These are phyloP conservation scores for Tetrapisispora taiwanensis DNA, from an alignment of 805 yeast species.

Conservation along the genomic window DNA sequence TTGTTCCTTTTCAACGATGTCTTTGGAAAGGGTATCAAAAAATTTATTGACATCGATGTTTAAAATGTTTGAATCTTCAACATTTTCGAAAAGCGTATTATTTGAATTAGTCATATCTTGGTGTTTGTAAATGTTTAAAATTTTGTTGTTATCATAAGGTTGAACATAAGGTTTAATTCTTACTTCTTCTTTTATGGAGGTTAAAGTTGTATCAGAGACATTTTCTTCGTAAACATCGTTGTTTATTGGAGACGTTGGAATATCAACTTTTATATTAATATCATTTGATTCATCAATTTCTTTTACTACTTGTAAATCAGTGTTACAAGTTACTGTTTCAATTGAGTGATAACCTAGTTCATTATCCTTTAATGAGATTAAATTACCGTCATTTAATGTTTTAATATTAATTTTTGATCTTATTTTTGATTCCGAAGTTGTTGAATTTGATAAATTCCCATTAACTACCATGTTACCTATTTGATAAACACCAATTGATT, in stretches of 20 bases:
- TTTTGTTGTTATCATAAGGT: background rate
- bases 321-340: slow-evolving; percentile 12
- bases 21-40: background rate
- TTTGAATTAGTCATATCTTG: background rate
- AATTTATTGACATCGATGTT: background rate
- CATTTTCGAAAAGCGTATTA: background rate
- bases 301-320: background rate
- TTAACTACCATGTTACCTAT: slow-evolving; percentile 23
- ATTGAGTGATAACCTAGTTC: slow-evolving; percentile 22
- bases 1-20: background rate
- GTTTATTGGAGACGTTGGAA: no score
- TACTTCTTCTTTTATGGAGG: background rate
- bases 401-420: slow-evolving; percentile 7
- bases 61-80: background rate
- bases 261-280: no score
- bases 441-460: slow-evolving; percentile 4
- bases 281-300: background rate
- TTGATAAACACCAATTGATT: slow-evolving; percentile 10
- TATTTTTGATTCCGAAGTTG: slow-evolving; percentile 3
- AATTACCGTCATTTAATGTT: slow-evolving; percentile 10
- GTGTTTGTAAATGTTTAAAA: background rate
- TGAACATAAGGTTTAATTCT: background rate
- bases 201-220: slow-evolving; percentile 3
- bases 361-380: slow-evolving; percentile 7
- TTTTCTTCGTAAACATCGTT: background rate